phyloP scores from a whole-genome alignment of 176 grass and related monocot species.

The sorghum (Sorghum bicolor) region DNA sequence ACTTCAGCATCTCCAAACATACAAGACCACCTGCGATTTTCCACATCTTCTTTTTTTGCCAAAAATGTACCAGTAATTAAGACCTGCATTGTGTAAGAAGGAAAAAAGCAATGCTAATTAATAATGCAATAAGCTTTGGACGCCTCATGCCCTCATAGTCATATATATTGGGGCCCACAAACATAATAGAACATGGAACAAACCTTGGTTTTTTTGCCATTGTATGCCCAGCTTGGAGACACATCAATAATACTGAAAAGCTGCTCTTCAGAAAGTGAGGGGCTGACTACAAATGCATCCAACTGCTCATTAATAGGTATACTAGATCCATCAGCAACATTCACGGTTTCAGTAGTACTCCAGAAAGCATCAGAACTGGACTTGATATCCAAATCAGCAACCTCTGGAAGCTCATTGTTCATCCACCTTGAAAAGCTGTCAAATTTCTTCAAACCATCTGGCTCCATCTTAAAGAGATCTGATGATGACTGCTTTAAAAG shows the following conservation, averaged over 20 bases:
- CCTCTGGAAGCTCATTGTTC: constrained; percentile 82
- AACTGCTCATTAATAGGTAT: constrained; percentile 74
- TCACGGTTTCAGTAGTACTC: constrained; percentile 59
- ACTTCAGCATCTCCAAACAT: constrained; percentile 99
- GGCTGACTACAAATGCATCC: constrained; percentile 71
- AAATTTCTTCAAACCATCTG: constrained; percentile 89
- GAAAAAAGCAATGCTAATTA: constrained; percentile 2
- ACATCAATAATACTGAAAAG: constrained; percentile 98
- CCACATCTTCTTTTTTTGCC: constrained; percentile 75
- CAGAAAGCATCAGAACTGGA: constrained; percentile 82
- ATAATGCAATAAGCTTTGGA: neutral
- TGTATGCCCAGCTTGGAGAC: constrained; percentile 76
- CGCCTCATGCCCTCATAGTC: neutral
- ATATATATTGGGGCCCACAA: neutral
- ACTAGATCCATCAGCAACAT: constrained; percentile 57
- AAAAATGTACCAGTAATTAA: constrained; percentile 92
- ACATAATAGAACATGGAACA: neutral
- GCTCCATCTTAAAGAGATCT: constrained; percentile 58
- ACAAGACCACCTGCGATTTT: constrained; percentile 92
- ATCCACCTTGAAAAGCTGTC: constrained; percentile 99
- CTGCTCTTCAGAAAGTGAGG: constrained; percentile 90
- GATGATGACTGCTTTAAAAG: constrained; percentile 67
- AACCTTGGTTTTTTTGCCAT: constrained; percentile 69
- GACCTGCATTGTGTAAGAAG: constrained; percentile 53
- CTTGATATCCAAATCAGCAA: constrained; percentile 75